These are phyloP conservation scores for Hanseniaspora jakobsenii DNA, from an alignment of 805 yeast species.

Conservation along the genomic window DNA sequence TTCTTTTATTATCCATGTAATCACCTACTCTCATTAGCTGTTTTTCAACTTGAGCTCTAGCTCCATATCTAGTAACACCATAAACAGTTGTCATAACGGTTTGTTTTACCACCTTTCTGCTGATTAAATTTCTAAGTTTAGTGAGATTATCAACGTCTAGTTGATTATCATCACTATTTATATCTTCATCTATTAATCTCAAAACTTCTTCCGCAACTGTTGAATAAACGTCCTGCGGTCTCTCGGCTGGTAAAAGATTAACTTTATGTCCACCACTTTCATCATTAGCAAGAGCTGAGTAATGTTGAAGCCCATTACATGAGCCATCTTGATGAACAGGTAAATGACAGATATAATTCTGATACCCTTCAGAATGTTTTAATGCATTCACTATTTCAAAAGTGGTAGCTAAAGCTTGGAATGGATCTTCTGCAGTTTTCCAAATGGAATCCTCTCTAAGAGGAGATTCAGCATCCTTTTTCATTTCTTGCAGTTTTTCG, in stretches of 20 bases:
- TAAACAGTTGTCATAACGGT: slow-evolving; percentile 97
- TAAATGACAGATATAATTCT: slow-evolving; percentile 51
- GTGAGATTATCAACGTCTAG: slow-evolving; percentile 1
- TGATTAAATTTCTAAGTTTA: slow-evolving; percentile 28
- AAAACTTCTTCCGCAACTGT: slow-evolving; percentile 57
- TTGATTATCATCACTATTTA: slow-evolving; percentile 44
- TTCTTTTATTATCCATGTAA: slow-evolving; percentile 34
- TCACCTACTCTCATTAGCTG: slow-evolving; percentile 52
- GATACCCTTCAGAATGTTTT: slow-evolving; percentile 46
- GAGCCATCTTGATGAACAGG: slow-evolving; percentile 85
- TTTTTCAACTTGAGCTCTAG: slow-evolving; percentile 73
- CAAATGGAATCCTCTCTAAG: slow-evolving; percentile 48
- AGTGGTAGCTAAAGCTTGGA: slow-evolving; percentile 68
- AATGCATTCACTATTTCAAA: slow-evolving; percentile 53
- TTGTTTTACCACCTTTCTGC: slow-evolving; percentile 85
- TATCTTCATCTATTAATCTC: slow-evolving; percentile 42
- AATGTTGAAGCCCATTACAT: slow-evolving; percentile 76
- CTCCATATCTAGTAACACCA: slow-evolving; percentile 92
- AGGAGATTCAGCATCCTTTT: slow-evolving; percentile 54
- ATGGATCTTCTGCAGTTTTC: slow-evolving; percentile 66
- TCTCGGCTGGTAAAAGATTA: slow-evolving; percentile 55
- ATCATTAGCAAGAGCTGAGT: slow-evolving; percentile 81
- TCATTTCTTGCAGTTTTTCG: slow-evolving; percentile 41
- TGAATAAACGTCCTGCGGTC: slow-evolving; percentile 66
- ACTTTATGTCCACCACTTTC: slow-evolving; percentile 72